Percentiles rank a stretch among this genome's conserved stretches.
These are phyloP conservation scores for Lactarius quietus DNA, from an alignment of 768 basidiomycete species.

Conservation along the genomic window DNA sequence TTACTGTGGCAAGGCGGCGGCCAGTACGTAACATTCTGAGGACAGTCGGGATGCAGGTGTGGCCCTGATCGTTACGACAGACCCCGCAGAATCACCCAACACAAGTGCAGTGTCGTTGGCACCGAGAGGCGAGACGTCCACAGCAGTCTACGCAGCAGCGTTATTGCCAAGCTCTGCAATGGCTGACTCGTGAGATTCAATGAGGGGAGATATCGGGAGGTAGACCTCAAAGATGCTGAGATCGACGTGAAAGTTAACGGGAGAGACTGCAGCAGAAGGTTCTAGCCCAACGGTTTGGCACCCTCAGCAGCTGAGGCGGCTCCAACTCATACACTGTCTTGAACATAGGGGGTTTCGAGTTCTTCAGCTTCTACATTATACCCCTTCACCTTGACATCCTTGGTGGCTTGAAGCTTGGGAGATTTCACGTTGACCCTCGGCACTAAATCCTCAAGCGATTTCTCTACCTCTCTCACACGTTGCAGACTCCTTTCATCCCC, in stretches of 20 bases:
- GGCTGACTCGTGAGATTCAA: not conserved
- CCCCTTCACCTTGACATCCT: not conserved
- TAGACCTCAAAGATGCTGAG: conserved; percentile 5
- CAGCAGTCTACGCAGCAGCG: too few species aligned
- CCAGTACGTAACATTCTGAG: not conserved
- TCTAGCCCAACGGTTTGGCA: not conserved
- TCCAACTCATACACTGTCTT: not conserved
- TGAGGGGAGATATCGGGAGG: not conserved
- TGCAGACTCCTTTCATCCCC: conserved; percentile 51
- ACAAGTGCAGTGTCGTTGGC: not conserved
- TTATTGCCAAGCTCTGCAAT: not conserved
- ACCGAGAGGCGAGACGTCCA: not conserved
- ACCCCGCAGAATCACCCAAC: not conserved
- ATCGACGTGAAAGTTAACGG: conserved; percentile 1
- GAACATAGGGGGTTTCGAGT: not conserved
- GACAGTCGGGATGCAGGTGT: not conserved
- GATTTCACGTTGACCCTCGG: too few species aligned
- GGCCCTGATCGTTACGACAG: not conserved
- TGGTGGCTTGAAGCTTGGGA: not conserved
- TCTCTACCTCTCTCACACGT: too few species aligned
- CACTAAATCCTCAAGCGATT: too few species aligned
- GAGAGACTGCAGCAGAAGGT: not conserved
- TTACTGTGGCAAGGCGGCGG: too few species aligned
- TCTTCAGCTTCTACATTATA: not conserved
- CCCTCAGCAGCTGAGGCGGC: not conserved